Evolutionary conservation across 148 eudicot genomes (phyloP), one percentile per base, ranked within the genome.

Genomic region (Camellia lanceoleosa): DNA sequence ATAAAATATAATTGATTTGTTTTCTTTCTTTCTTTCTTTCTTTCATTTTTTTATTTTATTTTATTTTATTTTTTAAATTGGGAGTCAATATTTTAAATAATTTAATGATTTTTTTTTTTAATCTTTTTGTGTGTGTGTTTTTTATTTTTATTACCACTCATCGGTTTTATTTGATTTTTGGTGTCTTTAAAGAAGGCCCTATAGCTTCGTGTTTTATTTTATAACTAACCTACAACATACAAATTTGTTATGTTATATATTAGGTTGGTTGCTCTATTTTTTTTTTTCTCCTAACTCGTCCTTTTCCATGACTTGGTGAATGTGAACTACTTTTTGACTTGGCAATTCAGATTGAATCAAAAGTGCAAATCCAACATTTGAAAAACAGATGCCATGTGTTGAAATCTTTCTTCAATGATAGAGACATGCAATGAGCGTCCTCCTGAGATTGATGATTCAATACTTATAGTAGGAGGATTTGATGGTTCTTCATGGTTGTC

Each of bases 381-480:
- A 83, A 76, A 81, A 78, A 61, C 46, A 38, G 69, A 61, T 67
- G 18, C 71, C 63, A 75, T 63, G 16, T 43, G 15, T 67, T 80
- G 80, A 85, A 74, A 80, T 77, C 86, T 83, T 60, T 83, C 79
- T 56, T 71, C 84, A 44, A 54, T 58, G 11, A 66, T 38, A 14
- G 63, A 49, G 41, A 0, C 55, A 51, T 20, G 1, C 47, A 71
- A 79, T 68, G 78, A 76, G 74, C 54, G 72, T 74, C 19, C 38
- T 77, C 68, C 51, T 68, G 68, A 54, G 12, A 70, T 58, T 16
- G 63, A 78, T 69, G 73, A 78, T 13, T 82, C 83, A 12, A 78
- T 93, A 81, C 83, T 87, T 79, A 65, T 92, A 43, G 85, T 88
- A 20, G 93, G 98, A 52, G 98, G 95, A 54, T 91, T 55, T 87